Conservation (phyloP, 2,329 filamentous ascomycete genomes). For the Chalaropsis thielavioides region DNA sequence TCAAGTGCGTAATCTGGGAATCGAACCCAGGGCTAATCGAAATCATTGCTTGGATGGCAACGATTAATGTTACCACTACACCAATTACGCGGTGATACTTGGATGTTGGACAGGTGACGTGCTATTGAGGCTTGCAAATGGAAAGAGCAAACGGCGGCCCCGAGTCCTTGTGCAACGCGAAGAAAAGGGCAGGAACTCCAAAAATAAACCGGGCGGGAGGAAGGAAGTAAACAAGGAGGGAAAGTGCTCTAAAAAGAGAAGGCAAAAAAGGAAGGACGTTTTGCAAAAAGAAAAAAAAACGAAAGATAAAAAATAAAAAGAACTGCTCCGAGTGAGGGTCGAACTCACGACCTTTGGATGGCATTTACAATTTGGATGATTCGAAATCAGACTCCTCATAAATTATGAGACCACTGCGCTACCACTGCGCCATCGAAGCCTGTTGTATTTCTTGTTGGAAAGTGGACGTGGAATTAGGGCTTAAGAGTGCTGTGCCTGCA, state of each 20-base stretch:
- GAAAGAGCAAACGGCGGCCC: too few relatives aligned
- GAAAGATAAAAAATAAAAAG: not conserved
- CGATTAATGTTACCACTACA: not conserved
- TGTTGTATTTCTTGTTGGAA: constrained; percentile 8
- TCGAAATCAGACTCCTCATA: constrained; percentile 13
- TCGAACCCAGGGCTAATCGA: not conserved
- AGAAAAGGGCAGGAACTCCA: too few relatives aligned
- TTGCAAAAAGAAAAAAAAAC: not conserved
- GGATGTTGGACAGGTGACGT: not conserved
- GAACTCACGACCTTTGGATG: constrained; percentile 20
- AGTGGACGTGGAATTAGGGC: not conserved
- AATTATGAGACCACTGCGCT: constrained; percentile 17
- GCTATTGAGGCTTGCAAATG: not conserved
- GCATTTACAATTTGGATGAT: constrained; percentile 5
- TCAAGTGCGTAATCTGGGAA: not conserved
- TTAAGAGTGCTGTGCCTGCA: too few relatives aligned
- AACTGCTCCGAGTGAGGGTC: constrained; percentile 11
- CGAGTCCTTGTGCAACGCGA: too few relatives aligned
- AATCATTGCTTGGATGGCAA: not conserved
- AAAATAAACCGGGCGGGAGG: too few relatives aligned
- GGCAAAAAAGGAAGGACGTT: not conserved
- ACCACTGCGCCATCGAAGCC: constrained; percentile 17
- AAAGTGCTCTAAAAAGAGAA: too few relatives aligned
- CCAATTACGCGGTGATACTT: not conserved
- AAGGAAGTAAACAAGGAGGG: too few relatives aligned